Percentiles rank a stretch among this genome's conserved stretches.
These are phyloP conservation scores for Melanomma pulvis-pyrius DNA, from an alignment of 495 filamentous ascomycete species.

Conservation along the genomic window DNA sequence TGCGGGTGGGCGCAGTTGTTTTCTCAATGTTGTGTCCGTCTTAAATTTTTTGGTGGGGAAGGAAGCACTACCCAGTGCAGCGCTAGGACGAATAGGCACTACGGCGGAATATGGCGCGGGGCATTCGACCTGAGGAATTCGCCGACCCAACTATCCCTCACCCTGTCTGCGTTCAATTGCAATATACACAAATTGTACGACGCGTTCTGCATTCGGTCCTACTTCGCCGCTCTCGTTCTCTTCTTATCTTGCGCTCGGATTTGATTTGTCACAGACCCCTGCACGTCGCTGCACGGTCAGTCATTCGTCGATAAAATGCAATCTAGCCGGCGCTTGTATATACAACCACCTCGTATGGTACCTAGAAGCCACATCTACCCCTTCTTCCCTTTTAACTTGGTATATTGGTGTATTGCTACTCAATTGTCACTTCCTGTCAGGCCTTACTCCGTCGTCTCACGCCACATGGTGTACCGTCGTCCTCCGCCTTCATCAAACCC, in stretches of 20 bases:
- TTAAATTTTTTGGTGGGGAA: constrained; percentile 14
- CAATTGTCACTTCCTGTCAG: background rate
- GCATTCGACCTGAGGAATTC: background rate
- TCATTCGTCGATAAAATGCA: constrained; percentile 5
- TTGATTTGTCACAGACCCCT: constrained; percentile 11
- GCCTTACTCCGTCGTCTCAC: background rate
- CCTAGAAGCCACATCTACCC: background rate
- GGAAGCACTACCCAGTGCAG: background rate
- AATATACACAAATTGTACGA: constrained; percentile 16
- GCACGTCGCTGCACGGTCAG: constrained; percentile 5
- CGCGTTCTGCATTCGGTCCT: background rate
- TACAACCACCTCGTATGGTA: constrained; percentile 8
- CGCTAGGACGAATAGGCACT: background rate
- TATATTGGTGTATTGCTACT: constrained; percentile 18
- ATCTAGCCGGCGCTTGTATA: constrained; percentile 20
- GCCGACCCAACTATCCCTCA: constrained; percentile 7
- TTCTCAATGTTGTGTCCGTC: background rate
- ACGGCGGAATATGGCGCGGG: background rate
- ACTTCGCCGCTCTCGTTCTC: background rate
- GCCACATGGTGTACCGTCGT: background rate
- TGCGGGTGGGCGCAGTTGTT: background rate
- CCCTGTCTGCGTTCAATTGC: background rate
- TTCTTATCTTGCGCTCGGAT: constrained; percentile 2
- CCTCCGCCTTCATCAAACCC: background rate
- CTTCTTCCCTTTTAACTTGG: background rate